These are phyloP conservation scores for Punctularia strigosozonata DNA, from an alignment of 768 basidiomycete genomes.

Conservation along the genomic window DNA sequence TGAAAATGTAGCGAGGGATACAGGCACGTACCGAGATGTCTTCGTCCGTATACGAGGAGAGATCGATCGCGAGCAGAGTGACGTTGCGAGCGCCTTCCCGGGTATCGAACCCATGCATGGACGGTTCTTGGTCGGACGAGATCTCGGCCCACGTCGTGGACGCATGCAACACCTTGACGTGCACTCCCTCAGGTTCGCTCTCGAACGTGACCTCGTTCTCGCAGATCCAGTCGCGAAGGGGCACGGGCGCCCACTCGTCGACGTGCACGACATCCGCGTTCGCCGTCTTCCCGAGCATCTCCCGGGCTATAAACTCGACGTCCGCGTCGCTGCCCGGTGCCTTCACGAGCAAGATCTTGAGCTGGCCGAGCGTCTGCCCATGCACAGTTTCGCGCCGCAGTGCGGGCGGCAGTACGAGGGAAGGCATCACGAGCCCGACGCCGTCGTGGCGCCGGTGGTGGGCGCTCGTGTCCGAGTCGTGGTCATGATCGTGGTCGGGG, in stretches of 20 bases:
- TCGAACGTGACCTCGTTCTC: slow-evolving; percentile 3
- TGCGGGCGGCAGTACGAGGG: slow-evolving; percentile 47
- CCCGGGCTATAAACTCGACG: slow-evolving; percentile 28
- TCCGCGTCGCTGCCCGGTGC: slow-evolving; percentile 31
- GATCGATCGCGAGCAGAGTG: too few species aligned
- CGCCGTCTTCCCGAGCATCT: slow-evolving; percentile 48
- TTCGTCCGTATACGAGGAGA: too few species aligned
- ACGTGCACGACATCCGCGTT: slow-evolving; percentile 61
- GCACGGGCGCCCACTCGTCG: slow-evolving; percentile 45
- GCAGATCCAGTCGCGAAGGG: slow-evolving; percentile 1
- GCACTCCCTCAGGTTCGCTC: background rate
- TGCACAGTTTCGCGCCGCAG: slow-evolving; percentile 54
- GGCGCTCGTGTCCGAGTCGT: slow-evolving; percentile 14
- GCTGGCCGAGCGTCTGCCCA: slow-evolving; percentile 55
- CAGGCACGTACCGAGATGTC: too few species aligned
- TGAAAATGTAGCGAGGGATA: too few species aligned
- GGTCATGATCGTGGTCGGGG: slow-evolving; percentile 3
- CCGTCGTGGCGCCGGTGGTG: slow-evolving; percentile 18
- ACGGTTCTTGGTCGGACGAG: too few species aligned
- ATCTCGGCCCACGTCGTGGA: slow-evolving; percentile 68
- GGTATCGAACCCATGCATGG: too few species aligned
- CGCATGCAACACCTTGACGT: slow-evolving; percentile 28
- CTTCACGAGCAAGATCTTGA: slow-evolving; percentile 47
- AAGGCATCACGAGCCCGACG: slow-evolving; percentile 59
- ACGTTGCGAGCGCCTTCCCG: too few species aligned